phyloP scores from a whole-genome alignment of 768 basidiomycete genomes.

The Trametes cubensis region DNA sequence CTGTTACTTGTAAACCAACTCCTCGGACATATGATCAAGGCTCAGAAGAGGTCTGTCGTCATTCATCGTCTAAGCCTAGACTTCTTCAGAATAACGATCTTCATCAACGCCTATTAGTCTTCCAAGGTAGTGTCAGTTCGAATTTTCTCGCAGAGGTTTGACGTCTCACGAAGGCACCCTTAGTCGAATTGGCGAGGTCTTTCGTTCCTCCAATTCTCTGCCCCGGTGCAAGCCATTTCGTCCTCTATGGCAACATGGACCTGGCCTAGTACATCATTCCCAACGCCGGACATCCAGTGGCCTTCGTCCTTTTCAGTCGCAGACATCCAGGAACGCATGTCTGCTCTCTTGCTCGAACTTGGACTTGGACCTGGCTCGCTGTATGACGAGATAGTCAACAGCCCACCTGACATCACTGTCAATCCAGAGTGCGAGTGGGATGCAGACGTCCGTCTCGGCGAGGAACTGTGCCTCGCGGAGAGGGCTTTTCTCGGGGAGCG shows the following conservation, averaged over 20 bases:
- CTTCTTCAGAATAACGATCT: too few relatives aligned
- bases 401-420: constrained; percentile 23
- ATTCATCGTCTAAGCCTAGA: too few relatives aligned
- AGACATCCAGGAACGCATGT: constrained; percentile 26
- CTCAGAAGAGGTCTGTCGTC: neutral
- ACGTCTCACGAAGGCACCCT: neutral
- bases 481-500: constrained; percentile 29
- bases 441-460: constrained; percentile 31
- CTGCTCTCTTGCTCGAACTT: constrained; percentile 29
- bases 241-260: constrained; percentile 26
- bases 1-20: too few relatives aligned
- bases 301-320: constrained; percentile 24
- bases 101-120: too few relatives aligned
- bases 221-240: constrained; percentile 22
- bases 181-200: constrained; percentile 27
- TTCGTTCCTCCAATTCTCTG: constrained; percentile 21
- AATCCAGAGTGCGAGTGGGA: constrained; percentile 34
- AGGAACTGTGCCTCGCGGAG: constrained; percentile 31
- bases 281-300: constrained; percentile 25
- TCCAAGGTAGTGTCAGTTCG: too few relatives aligned
- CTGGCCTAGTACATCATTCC: constrained; percentile 25
- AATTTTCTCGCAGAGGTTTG: too few relatives aligned
- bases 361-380: constrained; percentile 31
- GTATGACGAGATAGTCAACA: constrained; percentile 29
- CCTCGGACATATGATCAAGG: neutral